Conservation (phyloP, 768 basidiomycete species). For the Pulveroboletus sp. region DNA sequence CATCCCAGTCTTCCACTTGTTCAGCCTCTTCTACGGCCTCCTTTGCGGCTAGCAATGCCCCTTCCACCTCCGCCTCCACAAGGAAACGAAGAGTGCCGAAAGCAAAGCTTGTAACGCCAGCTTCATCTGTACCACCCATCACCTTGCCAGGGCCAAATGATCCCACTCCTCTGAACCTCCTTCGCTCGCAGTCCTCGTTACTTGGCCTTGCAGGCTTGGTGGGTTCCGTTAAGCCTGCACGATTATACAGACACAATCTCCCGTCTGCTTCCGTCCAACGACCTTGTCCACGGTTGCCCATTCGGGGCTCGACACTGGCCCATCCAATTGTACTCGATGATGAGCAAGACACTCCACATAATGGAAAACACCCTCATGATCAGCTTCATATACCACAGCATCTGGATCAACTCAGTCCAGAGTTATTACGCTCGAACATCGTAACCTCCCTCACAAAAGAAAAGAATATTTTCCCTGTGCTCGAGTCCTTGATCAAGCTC, state of each 20-base stretch:
- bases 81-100: conserved; percentile 34
- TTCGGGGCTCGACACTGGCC: conserved; percentile 47
- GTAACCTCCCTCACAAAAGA: conserved; percentile 55
- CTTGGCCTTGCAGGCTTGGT: conserved; percentile 71
- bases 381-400: conserved; percentile 8
- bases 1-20: conserved; percentile 12
- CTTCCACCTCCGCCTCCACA: conserved; percentile 7
- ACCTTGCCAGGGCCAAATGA: conserved; percentile 56
- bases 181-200: conserved; percentile 68
- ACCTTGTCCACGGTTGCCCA: conserved; percentile 31
- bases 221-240: conserved; percentile 55
- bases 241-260: conserved; percentile 9
- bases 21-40: conserved; percentile 9
- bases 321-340: conserved; percentile 76
- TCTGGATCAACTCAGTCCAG: conserved; percentile 35
- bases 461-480: conserved; percentile 61
- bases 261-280: conserved; percentile 28
- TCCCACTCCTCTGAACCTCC: conserved; percentile 60
- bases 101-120: conserved; percentile 39
- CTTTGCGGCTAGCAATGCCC: conserved; percentile 2
- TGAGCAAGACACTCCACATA: conserved; percentile 33
- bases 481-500: conserved; percentile 58
- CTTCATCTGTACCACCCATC: conserved; percentile 52
- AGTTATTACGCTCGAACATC: conserved; percentile 51
- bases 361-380: conserved; percentile 6